These are phyloP conservation scores for Neocatenulostroma microsporum DNA, from an alignment of 2,329 filamentous ascomycete genomes.

Conservation along the genomic window DNA sequence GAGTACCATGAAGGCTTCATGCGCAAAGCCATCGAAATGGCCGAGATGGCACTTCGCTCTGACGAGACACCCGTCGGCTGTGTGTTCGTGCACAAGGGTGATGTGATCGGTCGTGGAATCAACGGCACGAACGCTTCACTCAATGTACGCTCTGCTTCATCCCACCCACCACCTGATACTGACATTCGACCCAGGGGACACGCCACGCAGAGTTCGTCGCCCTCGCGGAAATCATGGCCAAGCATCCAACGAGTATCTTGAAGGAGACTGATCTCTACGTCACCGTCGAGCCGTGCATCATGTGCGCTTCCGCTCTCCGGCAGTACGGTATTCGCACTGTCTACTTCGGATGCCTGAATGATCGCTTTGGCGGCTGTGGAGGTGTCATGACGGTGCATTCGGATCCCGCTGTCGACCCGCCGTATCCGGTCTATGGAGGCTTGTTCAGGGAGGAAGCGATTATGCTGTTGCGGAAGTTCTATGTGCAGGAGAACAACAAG, in stretches of 20 bases:
- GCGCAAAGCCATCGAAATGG: conserved; percentile 81
- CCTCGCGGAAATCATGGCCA: conserved; percentile 56
- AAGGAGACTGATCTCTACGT: conserved; percentile 78
- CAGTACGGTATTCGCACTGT: conserved; percentile 84
- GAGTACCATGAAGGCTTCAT: conserved; percentile 60
- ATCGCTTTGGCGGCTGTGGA: conserved; percentile 93
- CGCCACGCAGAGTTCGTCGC: conserved; percentile 94
- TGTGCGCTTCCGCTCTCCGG: conserved; percentile 89
- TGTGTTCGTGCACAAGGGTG: conserved; percentile 73
- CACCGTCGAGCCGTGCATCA: conserved; percentile 96
- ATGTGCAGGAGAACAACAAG: conserved; percentile 95
- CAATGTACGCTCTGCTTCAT: conserved; percentile 37
- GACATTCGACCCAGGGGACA: conserved; percentile 73
- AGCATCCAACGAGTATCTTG: conserved; percentile 61
- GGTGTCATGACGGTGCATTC: conserved; percentile 83
- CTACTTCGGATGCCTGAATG: conserved; percentile 91
- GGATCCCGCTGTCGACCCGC: conserved; percentile 64
- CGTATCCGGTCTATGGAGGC: conserved; percentile 77
- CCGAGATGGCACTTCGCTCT: conserved; percentile 70
- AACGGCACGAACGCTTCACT: conserved; percentile 92
- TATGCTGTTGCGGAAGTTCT: conserved; percentile 84
- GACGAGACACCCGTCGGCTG: conserved; percentile 97
- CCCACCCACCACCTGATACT: neutral
- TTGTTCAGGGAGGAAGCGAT: conserved; percentile 90
- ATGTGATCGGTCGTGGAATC: conserved; percentile 83